A percentile compares a stretch with the other conserved stretches of the same genome.
These are phyloP conservation scores for Tripidium arundinaceum DNA, from an alignment of 202 grass and related monocot species.

Conservation along the genomic window DNA sequence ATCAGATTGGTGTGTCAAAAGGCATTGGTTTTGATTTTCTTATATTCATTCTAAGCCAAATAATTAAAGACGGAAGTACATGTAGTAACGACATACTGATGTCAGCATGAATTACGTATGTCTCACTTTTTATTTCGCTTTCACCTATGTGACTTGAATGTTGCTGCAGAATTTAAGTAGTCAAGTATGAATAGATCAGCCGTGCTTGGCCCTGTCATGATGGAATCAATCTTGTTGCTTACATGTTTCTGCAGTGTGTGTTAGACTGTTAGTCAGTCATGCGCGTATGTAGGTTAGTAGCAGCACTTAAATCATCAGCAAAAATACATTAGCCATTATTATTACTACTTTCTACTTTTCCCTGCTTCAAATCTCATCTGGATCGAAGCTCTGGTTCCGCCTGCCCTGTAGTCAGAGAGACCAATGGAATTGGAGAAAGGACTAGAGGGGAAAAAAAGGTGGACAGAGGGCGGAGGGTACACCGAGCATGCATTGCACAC, in stretches of 20 bases:
- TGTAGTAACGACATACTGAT: background rate
- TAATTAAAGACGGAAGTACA: background rate
- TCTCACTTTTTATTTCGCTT: background rate
- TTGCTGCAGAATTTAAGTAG: no score
- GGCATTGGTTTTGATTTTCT: background rate
- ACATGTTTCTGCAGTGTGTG: background rate
- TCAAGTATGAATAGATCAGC: background rate
- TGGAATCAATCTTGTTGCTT: no score
- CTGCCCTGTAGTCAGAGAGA: conserved; percentile 22
- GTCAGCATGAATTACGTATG: background rate
- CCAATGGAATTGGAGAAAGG: conserved; percentile 25
- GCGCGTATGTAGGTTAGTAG: background rate
- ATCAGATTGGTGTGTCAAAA: background rate
- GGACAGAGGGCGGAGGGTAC: background rate
- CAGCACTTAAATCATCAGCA: conserved; percentile 4
- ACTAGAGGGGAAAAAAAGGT: background rate
- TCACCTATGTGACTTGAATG: no score
- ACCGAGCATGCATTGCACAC: conserved; percentile 24
- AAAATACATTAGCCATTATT: conserved; percentile 6
- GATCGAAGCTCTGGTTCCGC: conserved; percentile 18
- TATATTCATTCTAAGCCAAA: background rate
- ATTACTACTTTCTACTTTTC: background rate
- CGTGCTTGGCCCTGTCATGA: no score
- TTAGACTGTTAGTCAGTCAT: background rate
- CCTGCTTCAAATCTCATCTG: conserved; percentile 2